phyloP scores from a whole-genome alignment of 306 rosid genomes.

The Castanea sativa region DNA sequence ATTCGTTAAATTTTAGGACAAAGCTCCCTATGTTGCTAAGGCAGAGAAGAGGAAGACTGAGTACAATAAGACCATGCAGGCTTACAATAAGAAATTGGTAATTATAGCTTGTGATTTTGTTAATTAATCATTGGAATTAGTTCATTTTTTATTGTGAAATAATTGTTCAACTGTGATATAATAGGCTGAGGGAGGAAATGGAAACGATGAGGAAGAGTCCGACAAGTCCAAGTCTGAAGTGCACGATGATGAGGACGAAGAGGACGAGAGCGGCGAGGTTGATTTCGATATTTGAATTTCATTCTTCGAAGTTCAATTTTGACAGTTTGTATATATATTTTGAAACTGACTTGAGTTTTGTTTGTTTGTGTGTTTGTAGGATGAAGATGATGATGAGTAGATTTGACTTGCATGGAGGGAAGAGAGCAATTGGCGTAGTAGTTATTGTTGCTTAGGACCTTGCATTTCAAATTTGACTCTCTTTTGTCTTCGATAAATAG shows the following conservation, averaged over 20 bases:
- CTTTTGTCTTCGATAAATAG: conserved; percentile 18
- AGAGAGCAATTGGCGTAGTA: conserved; percentile 10
- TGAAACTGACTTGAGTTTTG: neutral
- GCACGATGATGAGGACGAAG: conserved; percentile 77
- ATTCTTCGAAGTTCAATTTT: neutral
- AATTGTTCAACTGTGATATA: neutral
- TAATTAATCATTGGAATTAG: too few species aligned
- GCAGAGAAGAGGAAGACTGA: conserved; percentile 81
- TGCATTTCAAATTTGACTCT: conserved; percentile 22
- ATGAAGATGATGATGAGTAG: conserved; percentile 70
- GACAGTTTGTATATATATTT: neutral
- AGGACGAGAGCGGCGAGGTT: conserved; percentile 58
- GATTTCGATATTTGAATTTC: neutral
- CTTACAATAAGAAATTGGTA: conserved; percentile 66
- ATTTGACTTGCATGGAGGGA: conserved; percentile 1
- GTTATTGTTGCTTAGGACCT: conserved; percentile 34
- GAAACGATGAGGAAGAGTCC: conserved; percentile 75
- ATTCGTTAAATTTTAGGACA: conserved; percentile 42
- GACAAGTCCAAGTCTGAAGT: conserved; percentile 91
- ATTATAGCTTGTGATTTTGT: neutral
- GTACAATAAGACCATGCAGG: conserved; percentile 46
- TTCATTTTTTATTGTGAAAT: neutral
- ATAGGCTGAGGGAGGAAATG: conserved; percentile 63
- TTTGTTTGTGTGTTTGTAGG: conserved; percentile 16
- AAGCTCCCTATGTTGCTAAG: conserved; percentile 62